These are phyloP conservation scores for Usnea hakonensis DNA, from an alignment of 495 filamentous ascomycete genomes.

Conservation along the genomic window DNA sequence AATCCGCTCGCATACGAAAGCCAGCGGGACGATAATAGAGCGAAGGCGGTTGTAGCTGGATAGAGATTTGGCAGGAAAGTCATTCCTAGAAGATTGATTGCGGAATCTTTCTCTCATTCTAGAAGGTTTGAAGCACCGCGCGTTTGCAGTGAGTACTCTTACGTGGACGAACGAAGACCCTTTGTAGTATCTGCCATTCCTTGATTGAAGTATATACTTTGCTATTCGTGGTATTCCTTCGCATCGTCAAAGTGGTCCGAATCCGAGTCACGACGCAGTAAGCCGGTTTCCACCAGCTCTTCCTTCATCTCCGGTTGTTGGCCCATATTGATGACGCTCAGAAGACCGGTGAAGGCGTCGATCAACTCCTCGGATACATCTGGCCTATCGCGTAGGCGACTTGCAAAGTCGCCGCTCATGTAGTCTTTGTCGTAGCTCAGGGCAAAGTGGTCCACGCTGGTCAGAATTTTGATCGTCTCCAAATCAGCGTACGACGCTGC, in stretches of 20 bases:
- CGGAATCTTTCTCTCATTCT: too few species aligned
- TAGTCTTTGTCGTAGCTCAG: conserved; percentile 1
- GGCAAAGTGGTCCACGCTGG: not conserved
- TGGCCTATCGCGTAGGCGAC: not conserved
- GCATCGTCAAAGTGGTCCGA: not conserved
- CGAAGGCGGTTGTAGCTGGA: too few species aligned
- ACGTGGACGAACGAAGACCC: too few species aligned
- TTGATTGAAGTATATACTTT: too few species aligned
- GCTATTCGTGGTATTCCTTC: not conserved
- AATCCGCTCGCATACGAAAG: too few species aligned
- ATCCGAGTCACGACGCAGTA: not conserved
- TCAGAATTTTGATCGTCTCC: conserved; percentile 24
- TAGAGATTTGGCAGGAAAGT: too few species aligned
- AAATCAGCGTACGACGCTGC: conserved; percentile 28
- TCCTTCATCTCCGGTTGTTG: not conserved
- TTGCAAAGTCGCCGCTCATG: conserved; percentile 3
- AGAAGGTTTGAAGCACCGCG: too few species aligned
- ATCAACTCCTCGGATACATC: conserved; percentile 2
- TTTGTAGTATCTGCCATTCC: too few species aligned
- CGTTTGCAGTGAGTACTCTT: too few species aligned
- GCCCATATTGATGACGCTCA: not conserved
- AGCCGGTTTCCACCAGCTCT: not conserved
- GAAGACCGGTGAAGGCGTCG: not conserved
- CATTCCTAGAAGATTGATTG: too few species aligned
- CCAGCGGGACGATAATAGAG: too few species aligned